Conservation (phyloP, 768 basidiomycete genomes). For the Hericium erinaceus region DNA sequence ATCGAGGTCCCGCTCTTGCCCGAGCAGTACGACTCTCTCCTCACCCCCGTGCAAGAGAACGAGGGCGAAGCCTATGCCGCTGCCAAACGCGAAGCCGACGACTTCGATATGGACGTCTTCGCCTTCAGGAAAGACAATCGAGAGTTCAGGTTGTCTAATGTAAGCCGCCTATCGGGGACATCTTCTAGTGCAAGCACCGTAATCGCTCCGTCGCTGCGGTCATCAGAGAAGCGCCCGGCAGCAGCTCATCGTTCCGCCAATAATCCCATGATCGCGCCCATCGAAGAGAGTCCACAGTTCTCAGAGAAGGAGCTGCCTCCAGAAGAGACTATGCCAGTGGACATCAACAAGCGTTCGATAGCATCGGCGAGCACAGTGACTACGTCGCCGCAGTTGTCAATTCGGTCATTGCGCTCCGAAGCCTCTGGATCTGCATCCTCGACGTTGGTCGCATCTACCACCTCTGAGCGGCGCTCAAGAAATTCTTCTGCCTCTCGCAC, state of each 20-base stretch:
- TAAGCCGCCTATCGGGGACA: slow-evolving; percentile 29
- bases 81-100: slow-evolving; percentile 52
- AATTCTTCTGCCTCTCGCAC: slow-evolving; percentile 4
- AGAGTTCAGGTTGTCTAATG: slow-evolving; percentile 24
- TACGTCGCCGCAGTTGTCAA: slow-evolving; percentile 56
- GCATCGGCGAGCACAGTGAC: slow-evolving; percentile 29
- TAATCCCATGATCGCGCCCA: slow-evolving; percentile 42
- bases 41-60: slow-evolving; percentile 11
- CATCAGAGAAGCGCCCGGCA: slow-evolving; percentile 10
- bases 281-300: slow-evolving; percentile 61
- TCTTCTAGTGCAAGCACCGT: slow-evolving; percentile 23
- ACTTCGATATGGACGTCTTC: slow-evolving; percentile 69
- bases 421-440: slow-evolving; percentile 37
- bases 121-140: slow-evolving; percentile 27
- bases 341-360: slow-evolving; percentile 13
- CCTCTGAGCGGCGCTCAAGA: slow-evolving; percentile 9
- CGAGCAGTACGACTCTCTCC: slow-evolving; percentile 26
- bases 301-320: slow-evolving; percentile 43
- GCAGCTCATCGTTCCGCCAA: slow-evolving; percentile 42
- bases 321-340: slow-evolving; percentile 18
- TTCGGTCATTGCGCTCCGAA: slow-evolving; percentile 44
- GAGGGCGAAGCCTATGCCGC: slow-evolving; percentile 7
- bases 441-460: neutral
- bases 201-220: slow-evolving; percentile 8
- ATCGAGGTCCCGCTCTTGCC: slow-evolving; percentile 80